Base-by-base conservation (phyloP, 106 monocot genomes). In the Vanilla planifolia region DNA sequence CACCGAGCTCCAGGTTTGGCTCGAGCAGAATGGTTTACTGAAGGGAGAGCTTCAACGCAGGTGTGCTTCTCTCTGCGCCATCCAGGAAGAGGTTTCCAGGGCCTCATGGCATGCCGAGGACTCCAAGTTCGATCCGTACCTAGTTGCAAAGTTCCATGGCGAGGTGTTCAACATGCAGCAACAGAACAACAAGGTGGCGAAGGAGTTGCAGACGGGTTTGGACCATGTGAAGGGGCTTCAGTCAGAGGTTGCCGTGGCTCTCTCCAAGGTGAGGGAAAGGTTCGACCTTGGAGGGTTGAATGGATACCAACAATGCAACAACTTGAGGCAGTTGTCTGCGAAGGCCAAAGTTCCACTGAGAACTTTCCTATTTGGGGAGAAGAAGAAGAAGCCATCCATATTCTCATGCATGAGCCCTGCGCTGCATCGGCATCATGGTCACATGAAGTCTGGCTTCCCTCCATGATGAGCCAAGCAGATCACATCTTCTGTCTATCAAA, bases 371-470 rank as follows among this genome's bases (percentile, higher is more conserved):
- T 96, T 87, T 47, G 95, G 86, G 8, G 62, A 59, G 9, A 89
- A 86, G 73, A 71, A 80, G 8, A 96, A 84, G 67, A 96, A 96
- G 80, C 64, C 75, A 34, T 86, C 90, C 11, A 73, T 91, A 59
- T 96, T 96, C 67, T 76, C 83, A 13, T 91, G 95, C 81, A 87
- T 96, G 84, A 90, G 79, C 52, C 86, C 86, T 3, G 87, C 74
- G 61, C n/a, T 84, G 67, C 84, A 80, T 48, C 84, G 84, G 37
- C 86, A 84, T 40, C 79, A 79, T 67, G 81, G 70, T 42, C 78
- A 84, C 39, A 33, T 76, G n/a, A 66, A 57, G 35, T 36, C 5
- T 21, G 57, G 35, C 1, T 57, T 36, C 19, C 20, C 57, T 56
- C 2, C n/a, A 35, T 36, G 35, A 57, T 32, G n/a, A 53, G 4